phyloP scores from a whole-genome alignment of 2,329 filamentous ascomycete species.

The Zelopaecilomyces penicillatus region DNA sequence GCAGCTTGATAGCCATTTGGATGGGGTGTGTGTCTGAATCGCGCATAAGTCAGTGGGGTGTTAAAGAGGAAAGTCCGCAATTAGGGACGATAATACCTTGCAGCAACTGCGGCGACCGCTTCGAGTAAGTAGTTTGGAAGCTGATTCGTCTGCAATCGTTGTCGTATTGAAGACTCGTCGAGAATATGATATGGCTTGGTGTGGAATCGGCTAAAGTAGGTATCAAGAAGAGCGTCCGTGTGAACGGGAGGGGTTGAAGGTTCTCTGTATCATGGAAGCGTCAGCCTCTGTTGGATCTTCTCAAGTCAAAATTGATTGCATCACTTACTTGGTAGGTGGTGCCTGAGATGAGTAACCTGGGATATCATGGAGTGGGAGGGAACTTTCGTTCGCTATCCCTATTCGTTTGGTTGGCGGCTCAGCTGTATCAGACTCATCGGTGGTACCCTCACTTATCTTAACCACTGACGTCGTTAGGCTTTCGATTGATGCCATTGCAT shows the following conservation, averaged over 20 bases:
- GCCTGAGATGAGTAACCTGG: constrained; percentile 6
- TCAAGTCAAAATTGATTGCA: not conserved
- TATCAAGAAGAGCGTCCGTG: constrained; percentile 60
- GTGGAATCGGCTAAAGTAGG: constrained; percentile 72
- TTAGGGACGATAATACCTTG: constrained; percentile 39
- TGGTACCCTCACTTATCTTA: not conserved
- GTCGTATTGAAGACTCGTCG: constrained; percentile 66
- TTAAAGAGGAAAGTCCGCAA: constrained; percentile 2
- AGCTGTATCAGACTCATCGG: constrained; percentile 6
- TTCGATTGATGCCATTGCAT: too few species aligned
- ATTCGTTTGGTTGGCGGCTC: constrained; percentile 35
- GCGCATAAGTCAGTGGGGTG: not conserved
- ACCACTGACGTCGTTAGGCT: not conserved
- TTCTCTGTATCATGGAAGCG: constrained; percentile 26
- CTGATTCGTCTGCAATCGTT: constrained; percentile 61
- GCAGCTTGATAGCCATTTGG: constrained; percentile 59
- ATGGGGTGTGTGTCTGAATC: constrained; percentile 54
- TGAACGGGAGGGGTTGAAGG: constrained; percentile 39
- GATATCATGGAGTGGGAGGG: constrained; percentile 9
- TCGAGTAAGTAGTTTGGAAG: constrained; percentile 47
- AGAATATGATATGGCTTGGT: constrained; percentile 76
- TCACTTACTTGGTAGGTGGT: not conserved
- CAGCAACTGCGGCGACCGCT: constrained; percentile 53
- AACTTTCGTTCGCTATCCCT: constrained; percentile 26
- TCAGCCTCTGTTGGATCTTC: not conserved